These are phyloP conservation scores for Coemansia sp. DNA, from an alignment of 371 early-diverging fungal species.

Conservation along the genomic window DNA sequence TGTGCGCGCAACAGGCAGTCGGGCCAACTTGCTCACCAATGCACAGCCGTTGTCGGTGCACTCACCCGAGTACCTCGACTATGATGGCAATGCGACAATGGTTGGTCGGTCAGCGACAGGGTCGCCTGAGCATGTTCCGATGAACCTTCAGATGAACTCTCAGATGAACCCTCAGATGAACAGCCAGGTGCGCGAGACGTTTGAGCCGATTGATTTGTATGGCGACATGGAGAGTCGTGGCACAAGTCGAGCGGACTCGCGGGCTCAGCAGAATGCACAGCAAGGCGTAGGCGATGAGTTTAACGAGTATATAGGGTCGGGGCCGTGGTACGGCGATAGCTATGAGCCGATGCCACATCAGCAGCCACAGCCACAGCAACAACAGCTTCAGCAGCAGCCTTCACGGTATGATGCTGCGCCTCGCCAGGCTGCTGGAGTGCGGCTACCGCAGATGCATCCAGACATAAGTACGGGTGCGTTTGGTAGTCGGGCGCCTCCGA, in stretches of 20 bases:
- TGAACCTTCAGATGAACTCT: neutral
- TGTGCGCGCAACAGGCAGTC: slow-evolving; percentile 20
- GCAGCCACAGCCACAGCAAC: neutral
- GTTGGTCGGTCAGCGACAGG: slow-evolving; percentile 10
- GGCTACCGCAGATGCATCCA: neutral
- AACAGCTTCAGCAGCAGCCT: neutral
- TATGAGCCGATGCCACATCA: neutral
- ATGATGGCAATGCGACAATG: slow-evolving; percentile 20
- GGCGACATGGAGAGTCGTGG: slow-evolving; percentile 2
- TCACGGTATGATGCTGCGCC: slow-evolving; percentile 6
- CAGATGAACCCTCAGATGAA: neutral
- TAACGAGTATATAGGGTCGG: neutral
- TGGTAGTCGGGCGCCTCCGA: slow-evolving; percentile 5
- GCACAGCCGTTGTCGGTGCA: slow-evolving; percentile 20
- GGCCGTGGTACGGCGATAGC: slow-evolving; percentile 4
- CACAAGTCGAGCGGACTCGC: slow-evolving; percentile 3
- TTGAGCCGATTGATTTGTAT: slow-evolving; percentile 6
- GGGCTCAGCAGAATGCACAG: neutral
- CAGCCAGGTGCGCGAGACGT: neutral
- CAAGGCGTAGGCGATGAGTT: neutral
- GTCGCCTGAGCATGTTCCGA: slow-evolving; percentile 4
- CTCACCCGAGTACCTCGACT: slow-evolving; percentile 10
- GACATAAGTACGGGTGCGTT: slow-evolving; percentile 5
- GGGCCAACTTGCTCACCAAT: slow-evolving; percentile 30
- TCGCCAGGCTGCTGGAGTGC: neutral